Evolutionary conservation across 2,329 filamentous ascomycete species (phyloP), one percentile per base, ranked within the genome.

Genomic region (Colletotrichum caudatum): DNA sequence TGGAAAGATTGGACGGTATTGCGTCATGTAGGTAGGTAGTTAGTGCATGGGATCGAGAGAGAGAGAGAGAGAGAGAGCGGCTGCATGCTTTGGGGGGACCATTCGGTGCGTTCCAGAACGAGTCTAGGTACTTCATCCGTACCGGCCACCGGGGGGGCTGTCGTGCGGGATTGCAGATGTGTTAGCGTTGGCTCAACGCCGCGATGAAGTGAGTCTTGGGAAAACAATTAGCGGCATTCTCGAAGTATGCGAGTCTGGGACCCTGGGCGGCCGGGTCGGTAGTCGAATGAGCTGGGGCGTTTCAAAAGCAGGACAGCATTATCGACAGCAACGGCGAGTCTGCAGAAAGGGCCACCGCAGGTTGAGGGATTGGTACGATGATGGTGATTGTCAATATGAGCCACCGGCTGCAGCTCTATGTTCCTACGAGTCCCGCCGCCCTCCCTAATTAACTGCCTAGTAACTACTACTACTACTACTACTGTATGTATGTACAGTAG

Each of bases 241-340:
- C 58, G 69, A 71, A 71, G 58, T 20, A 39, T 63, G 53, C 51
- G 18, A 59, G 62, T 35, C n/a, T 50, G 54, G 54, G 48, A 35
- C 58, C 16, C 11, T 37, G n/a, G 26, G 33, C 23, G 9, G 18
- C 11, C 39, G 29, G 44, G 23, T 41, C n/a, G 35, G 46, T 26
- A 16, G 37, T 41, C 58, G 56, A 41, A 41, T 35, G 59, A 63
- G 29, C 29, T 48, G 60, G 33, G n/a, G 54, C 29, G 14, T 41
- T 35, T 54, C n/a, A 26, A 48, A 48, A 37, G 29, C 33, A 39
- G 39, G 6, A 8, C n/a, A 29, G 46, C 35, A 18, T 9, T 50
- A 20, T 44, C 29, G 23, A 37, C 18, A 57, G 33, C 44, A 12
- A 37, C 53, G 48, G 44, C 33, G 41, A 35, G 53, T 35, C 46